Percentiles rank a stretch among this genome's conserved stretches.
Conservation (phyloP, 352 stramenopile genomes). For the Hyaloperonospora brassicae region DNA sequence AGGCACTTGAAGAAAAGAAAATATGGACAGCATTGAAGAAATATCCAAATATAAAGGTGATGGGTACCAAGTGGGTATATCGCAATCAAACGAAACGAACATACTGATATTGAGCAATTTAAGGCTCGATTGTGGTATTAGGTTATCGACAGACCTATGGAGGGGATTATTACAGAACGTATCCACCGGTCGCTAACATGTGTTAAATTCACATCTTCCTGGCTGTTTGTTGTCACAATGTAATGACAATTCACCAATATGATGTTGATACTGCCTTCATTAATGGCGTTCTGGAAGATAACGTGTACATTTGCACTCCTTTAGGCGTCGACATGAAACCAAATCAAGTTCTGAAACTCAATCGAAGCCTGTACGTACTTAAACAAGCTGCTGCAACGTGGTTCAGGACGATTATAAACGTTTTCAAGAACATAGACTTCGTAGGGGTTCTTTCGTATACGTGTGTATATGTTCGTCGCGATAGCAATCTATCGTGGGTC, state of each 20-base stretch:
- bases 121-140: not conserved
- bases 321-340: not conserved
- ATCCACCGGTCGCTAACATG: too few relatives aligned
- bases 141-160: conserved; percentile 4
- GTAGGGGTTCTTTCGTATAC: not conserved
- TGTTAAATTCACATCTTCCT: not conserved
- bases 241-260: conserved; percentile 2
- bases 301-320: conserved; percentile 2
- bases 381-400: too few relatives aligned
- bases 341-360: not conserved
- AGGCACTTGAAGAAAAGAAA: too few relatives aligned
- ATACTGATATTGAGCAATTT: not conserved
- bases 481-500: not conserved
- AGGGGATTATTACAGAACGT: conserved; percentile 1
- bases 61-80: not conserved
- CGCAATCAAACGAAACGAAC: not conserved
- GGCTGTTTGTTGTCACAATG: not conserved
- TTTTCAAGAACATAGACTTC: conserved; percentile 9
- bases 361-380: conserved; percentile 30
- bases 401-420: conserved; percentile 15
- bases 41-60: too few relatives aligned
- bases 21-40: too few relatives aligned
- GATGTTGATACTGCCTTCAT: conserved; percentile 5
- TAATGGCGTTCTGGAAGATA: conserved; percentile 4
- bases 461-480: not conserved